Evolutionary conservation across 345 rosid genomes (phyloP).

Genomic region (Balakata baccata): DNA sequence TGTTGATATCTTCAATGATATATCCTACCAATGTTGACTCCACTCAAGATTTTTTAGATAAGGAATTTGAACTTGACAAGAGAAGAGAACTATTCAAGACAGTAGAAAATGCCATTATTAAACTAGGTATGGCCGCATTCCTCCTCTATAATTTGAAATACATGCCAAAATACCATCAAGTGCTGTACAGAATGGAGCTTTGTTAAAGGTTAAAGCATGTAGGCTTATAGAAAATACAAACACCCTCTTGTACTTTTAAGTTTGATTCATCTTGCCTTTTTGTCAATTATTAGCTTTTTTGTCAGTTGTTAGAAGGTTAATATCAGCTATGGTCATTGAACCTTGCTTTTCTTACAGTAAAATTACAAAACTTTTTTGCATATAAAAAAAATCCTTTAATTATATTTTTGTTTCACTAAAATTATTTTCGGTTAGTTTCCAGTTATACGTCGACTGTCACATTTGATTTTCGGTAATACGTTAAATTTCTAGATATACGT

Average conservation of each 20-base stretch:
- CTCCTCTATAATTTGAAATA: neutral
- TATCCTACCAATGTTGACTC: conserved; percentile 39
- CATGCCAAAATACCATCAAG: neutral
- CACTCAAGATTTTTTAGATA: conserved; percentile 30
- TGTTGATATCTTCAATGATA: conserved; percentile 57
- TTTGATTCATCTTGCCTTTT: neutral
- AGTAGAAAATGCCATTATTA: conserved; percentile 48
- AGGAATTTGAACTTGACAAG: conserved; percentile 46
- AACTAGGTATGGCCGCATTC: conserved; percentile 46
- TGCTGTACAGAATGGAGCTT: neutral
- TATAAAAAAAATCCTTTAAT: too few relatives aligned
- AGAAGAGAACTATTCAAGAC: conserved; percentile 47
- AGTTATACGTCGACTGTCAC: too few relatives aligned
- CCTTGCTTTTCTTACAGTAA: too few relatives aligned
- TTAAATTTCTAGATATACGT: too few relatives aligned
- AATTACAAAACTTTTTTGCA: too few relatives aligned
- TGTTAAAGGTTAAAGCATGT: neutral
- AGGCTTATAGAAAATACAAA: neutral
- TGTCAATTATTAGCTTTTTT: too few relatives aligned
- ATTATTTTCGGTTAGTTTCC: too few relatives aligned
- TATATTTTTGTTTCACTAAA: too few relatives aligned
- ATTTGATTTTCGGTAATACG: too few relatives aligned
- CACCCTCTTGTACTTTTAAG: neutral
- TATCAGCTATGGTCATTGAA: too few relatives aligned
- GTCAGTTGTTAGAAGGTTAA: too few relatives aligned